phyloP scores from a whole-genome alignment of 306 rosid species.

The Cucurbita moschata region DNA sequence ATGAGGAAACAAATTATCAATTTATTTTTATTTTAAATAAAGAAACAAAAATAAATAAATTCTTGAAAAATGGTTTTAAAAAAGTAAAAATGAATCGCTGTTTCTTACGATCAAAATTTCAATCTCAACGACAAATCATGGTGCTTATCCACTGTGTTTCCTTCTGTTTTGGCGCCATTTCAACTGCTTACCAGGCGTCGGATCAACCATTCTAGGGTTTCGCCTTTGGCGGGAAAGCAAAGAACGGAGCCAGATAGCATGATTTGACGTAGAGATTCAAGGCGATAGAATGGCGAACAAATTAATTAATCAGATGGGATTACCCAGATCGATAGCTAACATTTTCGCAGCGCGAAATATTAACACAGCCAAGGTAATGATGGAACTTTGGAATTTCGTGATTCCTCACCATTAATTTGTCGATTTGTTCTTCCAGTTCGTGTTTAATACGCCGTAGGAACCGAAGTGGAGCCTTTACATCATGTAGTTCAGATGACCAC shows the following conservation, averaged over 20 bases:
- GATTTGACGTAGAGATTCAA: background rate
- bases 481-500: background rate
- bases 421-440: background rate
- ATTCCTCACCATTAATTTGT: background rate
- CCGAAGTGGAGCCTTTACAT: background rate
- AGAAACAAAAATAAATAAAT: too few species aligned
- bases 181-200: background rate
- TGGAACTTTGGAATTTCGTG: background rate
- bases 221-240: background rate
- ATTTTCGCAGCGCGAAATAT: conserved; percentile 74
- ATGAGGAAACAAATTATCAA: too few species aligned
- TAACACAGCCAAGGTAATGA: conserved; percentile 56
- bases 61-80: too few species aligned
- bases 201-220: background rate
- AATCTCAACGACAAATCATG: background rate
- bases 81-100: too few species aligned
- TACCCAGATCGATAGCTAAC: conserved; percentile 52
- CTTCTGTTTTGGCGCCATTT: conserved; percentile 3
- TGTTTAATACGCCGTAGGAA: background rate
- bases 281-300: conserved; percentile 46
- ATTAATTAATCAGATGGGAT: conserved; percentile 54
- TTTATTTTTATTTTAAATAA: too few species aligned
- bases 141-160: background rate
- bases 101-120: too few species aligned
- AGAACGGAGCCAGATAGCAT: background rate